Base-by-base conservation (phyloP, 805 yeast species). In the Scheffersomyces coipomensis region DNA sequence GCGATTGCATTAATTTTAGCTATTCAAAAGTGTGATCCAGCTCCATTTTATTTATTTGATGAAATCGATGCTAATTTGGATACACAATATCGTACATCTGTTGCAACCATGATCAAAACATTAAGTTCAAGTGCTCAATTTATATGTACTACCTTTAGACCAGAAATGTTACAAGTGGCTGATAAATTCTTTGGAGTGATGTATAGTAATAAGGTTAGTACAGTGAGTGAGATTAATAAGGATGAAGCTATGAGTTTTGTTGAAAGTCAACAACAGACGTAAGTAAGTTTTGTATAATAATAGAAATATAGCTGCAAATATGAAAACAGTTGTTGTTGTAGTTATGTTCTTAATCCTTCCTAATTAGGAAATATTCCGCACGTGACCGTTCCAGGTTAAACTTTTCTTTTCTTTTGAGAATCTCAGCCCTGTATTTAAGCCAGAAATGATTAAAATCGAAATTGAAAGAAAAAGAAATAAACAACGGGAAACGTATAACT, bases 1-100 rank as follows among this genome's bases (percentile, higher is more conserved):
- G 98, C 99, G 1, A 81, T 93, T 49, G 90, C 98, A 0, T 74
- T 93, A 36, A 90, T 93, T 48, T 73, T 93, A 42, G 97, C 99
- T 3, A 88, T 91, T 43, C 99, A 93, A 66, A 81, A 78, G 55
- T 88, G 95, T 47, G 98, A 93, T 51, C 98, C 98, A 9, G 97
- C 97, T 7, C 97, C 98, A 35, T 93, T 93, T 60, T 93, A 93
- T 57, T 64, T 93, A 34, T 91, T 93, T 61, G 99, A 93, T 62
- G 99, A 93, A 66, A 85, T 93, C 43, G 99, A 93, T 65, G 97
- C 98, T 4, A 93, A 91, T 51, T 71, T 93, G 46, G 99, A 93
- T 62, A 79, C 95, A 2, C 96, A 87, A 54, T 91, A 90, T 56
- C 76, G 99, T 52, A 76, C 86, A 0, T 79, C 96, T 0, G 96